Evolutionary conservation across 169 alveolate genomes (phyloP).

Genomic region (Perkinsus chesapeaki): DNA sequence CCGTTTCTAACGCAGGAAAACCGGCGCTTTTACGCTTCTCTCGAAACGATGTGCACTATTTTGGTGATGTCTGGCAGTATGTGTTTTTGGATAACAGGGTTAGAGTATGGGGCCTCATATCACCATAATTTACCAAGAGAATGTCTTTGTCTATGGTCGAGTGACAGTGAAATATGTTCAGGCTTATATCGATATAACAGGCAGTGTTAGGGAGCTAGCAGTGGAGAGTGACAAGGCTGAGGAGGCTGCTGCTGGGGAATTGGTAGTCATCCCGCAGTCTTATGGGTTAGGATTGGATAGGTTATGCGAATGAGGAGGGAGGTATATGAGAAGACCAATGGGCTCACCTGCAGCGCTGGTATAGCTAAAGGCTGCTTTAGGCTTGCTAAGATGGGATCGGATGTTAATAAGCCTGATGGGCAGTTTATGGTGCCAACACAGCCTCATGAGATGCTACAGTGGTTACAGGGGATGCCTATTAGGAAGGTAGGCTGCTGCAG

Average conservation of each 20-base stretch:
- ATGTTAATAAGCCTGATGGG: conserved; percentile 74
- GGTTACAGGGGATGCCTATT: not conserved
- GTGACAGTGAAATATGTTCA: no score
- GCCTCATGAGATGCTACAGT: not conserved
- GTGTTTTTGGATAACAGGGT: no score
- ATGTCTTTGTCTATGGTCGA: no score
- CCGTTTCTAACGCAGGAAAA: no score
- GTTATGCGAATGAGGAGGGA: conserved; percentile 40
- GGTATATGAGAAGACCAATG: conserved; percentile 40
- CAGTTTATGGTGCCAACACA: conserved; percentile 14
- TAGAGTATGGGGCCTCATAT: no score
- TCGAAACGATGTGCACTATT: no score
- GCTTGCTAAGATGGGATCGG: conserved; percentile 68
- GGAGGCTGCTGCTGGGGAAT: conserved; percentile 19
- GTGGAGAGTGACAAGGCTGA: conserved; percentile 44
- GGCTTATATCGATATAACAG: conserved; percentile 58
- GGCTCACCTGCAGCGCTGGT: conserved; percentile 67
- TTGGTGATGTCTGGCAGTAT: no score
- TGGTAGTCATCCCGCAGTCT: not conserved
- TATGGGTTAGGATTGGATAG: not conserved
- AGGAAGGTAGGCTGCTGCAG: not conserved
- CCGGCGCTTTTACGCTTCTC: no score
- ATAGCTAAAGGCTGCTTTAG: conserved; percentile 57
- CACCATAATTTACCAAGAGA: no score
- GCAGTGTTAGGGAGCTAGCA: conserved; percentile 22